Percentiles rank a stretch among this genome's conserved stretches.
These are phyloP conservation scores for Chenopodium quinoa DNA, from an alignment of 148 eudicot species.

Conservation along the genomic window DNA sequence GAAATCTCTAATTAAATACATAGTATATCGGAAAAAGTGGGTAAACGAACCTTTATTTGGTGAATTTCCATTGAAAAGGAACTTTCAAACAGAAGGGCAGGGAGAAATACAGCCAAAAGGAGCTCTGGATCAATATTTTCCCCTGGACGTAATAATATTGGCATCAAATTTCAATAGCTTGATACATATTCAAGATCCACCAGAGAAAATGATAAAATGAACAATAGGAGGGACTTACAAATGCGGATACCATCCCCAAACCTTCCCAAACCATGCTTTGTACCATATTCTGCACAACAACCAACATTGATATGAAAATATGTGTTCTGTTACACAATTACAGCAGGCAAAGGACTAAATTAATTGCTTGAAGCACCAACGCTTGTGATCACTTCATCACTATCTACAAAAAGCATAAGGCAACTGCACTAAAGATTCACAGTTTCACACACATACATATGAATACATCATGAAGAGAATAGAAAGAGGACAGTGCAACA, in stretches of 20 bases:
- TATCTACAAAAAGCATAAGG: neutral
- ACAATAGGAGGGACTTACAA: constrained; percentile 55
- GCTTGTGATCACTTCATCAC: constrained; percentile 3
- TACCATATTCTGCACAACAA: constrained; percentile 79
- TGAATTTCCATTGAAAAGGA: constrained; percentile 95
- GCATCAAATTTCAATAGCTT: neutral
- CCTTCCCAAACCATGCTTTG: constrained; percentile 72
- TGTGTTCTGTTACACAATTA: neutral
- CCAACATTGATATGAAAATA: constrained; percentile 6
- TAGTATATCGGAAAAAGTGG: neutral
- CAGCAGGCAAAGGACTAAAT: neutral
- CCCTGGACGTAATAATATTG: constrained; percentile 48
- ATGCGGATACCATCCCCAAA: constrained; percentile 90
- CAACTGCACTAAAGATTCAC: neutral
- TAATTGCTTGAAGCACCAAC: constrained; percentile 2
- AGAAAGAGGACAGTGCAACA: neutral
- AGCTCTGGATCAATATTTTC: constrained; percentile 89
- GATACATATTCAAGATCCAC: neutral
- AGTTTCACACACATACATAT: neutral
- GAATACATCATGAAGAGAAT: neutral
- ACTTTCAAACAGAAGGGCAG: constrained; percentile 96
- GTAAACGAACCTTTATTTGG: constrained; percentile 77
- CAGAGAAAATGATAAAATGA: neutral
- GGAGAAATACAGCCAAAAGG: constrained; percentile 92
- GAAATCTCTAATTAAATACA: too few species aligned